Conservation (phyloP, 768 basidiomycete species). For the Pisolithus sp. region DNA sequence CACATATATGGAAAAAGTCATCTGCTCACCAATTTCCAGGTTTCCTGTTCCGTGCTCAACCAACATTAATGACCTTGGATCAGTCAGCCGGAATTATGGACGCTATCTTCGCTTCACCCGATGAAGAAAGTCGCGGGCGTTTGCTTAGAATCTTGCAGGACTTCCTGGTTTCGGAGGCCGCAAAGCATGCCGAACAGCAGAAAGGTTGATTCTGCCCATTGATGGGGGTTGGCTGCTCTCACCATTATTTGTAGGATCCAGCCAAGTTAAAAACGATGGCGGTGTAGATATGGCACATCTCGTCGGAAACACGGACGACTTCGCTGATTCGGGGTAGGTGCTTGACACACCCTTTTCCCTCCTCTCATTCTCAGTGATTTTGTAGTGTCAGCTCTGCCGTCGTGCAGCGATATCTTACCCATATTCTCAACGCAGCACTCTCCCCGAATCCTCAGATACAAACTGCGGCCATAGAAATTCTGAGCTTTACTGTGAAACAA, state of each 20-base stretch:
- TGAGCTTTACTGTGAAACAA: constrained; percentile 91
- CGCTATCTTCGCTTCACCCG: constrained; percentile 68
- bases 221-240: background rate
- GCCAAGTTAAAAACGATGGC: constrained; percentile 20
- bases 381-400: constrained; percentile 87
- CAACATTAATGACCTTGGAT: constrained; percentile 81
- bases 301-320: constrained; percentile 90
- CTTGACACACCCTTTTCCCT: background rate
- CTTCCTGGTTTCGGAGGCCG: constrained; percentile 78
- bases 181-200: constrained; percentile 66
- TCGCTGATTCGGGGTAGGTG: constrained; percentile 90
- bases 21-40: constrained; percentile 39
- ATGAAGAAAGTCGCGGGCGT: constrained; percentile 66
- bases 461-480: constrained; percentile 78
- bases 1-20: background rate
- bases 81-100: constrained; percentile 84
- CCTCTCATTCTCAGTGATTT: background rate
- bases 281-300: constrained; percentile 88
- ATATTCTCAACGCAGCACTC: constrained; percentile 76
- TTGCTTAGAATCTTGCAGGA: constrained; percentile 87
- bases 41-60: constrained; percentile 88
- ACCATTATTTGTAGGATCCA: constrained; percentile 5
- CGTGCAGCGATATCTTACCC: constrained; percentile 84
- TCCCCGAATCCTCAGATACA: constrained; percentile 69
- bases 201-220: constrained; percentile 42